A percentile compares a stretch with the other conserved stretches of the same genome.
Conservation (phyloP, 257 asterid genomes). For the Lantana camara region DNA sequence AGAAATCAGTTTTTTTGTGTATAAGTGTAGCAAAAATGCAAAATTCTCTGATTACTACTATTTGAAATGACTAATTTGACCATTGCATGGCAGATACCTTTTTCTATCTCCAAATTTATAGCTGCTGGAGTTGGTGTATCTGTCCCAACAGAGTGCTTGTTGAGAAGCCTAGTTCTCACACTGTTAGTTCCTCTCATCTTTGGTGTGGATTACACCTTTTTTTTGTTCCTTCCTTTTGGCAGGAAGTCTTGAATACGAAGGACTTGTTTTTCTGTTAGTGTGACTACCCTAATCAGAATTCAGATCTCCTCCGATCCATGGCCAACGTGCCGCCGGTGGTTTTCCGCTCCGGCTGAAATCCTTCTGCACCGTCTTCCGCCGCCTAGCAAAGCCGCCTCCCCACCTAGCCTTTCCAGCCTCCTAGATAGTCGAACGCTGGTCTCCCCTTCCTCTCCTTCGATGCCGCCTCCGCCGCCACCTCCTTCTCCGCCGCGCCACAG, state of each 20-base stretch:
- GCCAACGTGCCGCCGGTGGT: conserved; percentile 85
- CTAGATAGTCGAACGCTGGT: conserved; percentile 59
- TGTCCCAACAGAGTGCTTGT: conserved; percentile 65
- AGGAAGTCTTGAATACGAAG: no score
- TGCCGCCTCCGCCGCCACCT: conserved; percentile 64
- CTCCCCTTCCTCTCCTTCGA: conserved; percentile 94
- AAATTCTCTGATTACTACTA: conserved; percentile 14
- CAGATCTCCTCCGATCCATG: conserved; percentile 44
- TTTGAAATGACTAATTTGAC: conserved; percentile 29
- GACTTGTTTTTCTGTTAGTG: no score
- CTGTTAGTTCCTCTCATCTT: no score
- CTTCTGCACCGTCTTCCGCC: conserved; percentile 47
- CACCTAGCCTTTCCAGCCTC: conserved; percentile 85
- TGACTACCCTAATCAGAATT: no score
- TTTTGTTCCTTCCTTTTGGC: no score
- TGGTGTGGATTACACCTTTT: no score
- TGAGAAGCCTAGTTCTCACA: conserved; percentile 82
- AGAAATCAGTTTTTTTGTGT: no score
- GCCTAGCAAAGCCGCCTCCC: no score
- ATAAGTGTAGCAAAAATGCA: no score
- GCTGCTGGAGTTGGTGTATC: conserved; percentile 89
- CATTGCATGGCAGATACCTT: conserved; percentile 66
- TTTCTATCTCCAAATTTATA: conserved; percentile 72
- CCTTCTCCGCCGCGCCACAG: conserved; percentile 74
- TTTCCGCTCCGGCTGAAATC: conserved; percentile 76